Evolutionary conservation across 2,329 filamentous ascomycete species (phyloP).

Genomic region (Seiridium cupressi): DNA sequence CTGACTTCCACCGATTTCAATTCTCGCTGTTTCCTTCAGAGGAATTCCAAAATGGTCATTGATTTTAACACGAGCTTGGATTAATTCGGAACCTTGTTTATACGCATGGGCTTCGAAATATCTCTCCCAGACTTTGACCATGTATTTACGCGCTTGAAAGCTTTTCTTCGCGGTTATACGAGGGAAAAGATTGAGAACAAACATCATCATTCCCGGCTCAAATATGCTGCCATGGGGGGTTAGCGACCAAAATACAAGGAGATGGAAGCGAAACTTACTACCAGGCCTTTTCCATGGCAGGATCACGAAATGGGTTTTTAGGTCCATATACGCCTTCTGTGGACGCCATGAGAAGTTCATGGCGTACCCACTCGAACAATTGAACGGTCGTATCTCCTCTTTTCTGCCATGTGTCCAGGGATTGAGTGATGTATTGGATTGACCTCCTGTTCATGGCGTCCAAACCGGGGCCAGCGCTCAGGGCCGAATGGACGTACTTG

Average conservation of each 20-base stretch:
- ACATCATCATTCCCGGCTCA: neutral
- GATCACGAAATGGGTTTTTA: constrained; percentile 17
- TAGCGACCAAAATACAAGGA: too few relatives aligned
- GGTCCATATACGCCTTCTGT: constrained; percentile 19
- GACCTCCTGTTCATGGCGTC: constrained; percentile 13
- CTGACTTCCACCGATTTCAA: constrained; percentile 11
- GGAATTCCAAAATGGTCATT: constrained; percentile 8
- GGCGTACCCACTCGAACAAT: constrained; percentile 16
- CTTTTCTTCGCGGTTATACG: neutral
- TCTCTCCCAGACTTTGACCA: constrained; percentile 1
- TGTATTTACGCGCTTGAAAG: neutral
- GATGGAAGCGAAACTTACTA: constrained; percentile 1
- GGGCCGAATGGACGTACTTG: constrained; percentile 11
- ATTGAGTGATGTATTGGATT: constrained; percentile 13
- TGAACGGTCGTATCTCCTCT: constrained; percentile 8
- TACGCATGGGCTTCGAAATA: constrained; percentile 13
- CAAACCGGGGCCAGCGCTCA: constrained; percentile 13
- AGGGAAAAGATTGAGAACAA: neutral
- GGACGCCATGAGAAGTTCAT: constrained; percentile 15
- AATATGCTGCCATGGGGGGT: neutral
- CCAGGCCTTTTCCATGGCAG: constrained; percentile 15
- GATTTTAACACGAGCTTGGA: constrained; percentile 11
- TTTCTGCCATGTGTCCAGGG: constrained; percentile 7
- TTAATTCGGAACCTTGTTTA: constrained; percentile 7
- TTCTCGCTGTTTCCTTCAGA: constrained; percentile 10